Evolutionary conservation across 2,329 filamentous ascomycete species (phyloP), one percentile per base, ranked within the genome.

Genomic region (Colletotrichum horii): DNA sequence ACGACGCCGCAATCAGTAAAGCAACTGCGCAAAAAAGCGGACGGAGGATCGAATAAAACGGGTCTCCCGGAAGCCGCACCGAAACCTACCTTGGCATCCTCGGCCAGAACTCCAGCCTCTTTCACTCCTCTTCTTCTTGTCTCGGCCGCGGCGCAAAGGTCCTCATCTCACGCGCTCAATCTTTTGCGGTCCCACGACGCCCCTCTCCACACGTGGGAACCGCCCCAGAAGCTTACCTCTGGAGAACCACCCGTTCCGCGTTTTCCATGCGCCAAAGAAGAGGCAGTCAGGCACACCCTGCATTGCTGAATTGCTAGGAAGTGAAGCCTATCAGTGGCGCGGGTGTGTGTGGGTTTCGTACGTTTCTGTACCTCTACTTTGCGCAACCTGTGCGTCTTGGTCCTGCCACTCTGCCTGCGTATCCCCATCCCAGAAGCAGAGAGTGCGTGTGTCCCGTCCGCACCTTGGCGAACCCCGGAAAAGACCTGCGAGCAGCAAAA

Each of bases 151-250:
- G 24, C 64, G 64, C 24, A 28, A 55, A 67, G 43, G 43, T 30
- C 56, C 11, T 52, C 58, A 26, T 64, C 58, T 70, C 68, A 70
- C 68, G 68, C 68, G 68, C 68, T 38, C 58, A 56, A 32, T 28
- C 34, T 38, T 24, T 30, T 34, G 28, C 43, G 6, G 28, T 30
- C 60, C 24, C 32, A 43, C n/a, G 38, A 28, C 32, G 58, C 55
- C 64, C 73, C 64, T 60, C 38, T 64, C 70, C 56, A 72, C 64
- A 65, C 43, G 64, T 72, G 56, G 56, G 64, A 75, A 75, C 73
- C 30, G 43, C 30, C 62, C 73, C 64, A 75, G 62, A 75, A 75
- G 73, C 73, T 72, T 75, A 75, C 73, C 69, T 73, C 28, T 69
- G 43, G 60, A 64, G 69, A 65, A 75, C 69, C 69, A 56, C 62